These are phyloP conservation scores for Moelleriella libera DNA, from an alignment of 2,329 filamentous ascomycete species.

Conservation along the genomic window DNA sequence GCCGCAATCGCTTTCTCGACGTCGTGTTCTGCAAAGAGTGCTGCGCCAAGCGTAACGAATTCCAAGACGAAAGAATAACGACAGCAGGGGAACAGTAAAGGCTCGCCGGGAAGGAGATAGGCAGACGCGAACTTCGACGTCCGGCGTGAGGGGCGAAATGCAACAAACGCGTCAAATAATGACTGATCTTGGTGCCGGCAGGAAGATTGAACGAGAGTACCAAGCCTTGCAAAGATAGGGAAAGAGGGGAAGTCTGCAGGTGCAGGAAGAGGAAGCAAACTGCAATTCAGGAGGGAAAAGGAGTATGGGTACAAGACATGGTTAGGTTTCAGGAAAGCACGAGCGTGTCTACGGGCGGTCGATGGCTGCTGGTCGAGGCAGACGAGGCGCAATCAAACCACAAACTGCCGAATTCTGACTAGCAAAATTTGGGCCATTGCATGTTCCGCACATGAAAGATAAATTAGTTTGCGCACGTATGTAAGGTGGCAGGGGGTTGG, in stretches of 20 bases:
- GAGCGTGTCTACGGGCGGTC: not conserved
- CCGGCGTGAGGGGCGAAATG: not conserved
- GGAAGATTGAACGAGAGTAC: not conserved
- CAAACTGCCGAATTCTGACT: not conserved
- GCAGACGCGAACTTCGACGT: too few species aligned
- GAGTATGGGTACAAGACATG: not conserved
- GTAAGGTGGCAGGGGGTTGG: not conserved
- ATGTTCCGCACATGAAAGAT: not conserved
- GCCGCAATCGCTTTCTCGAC: not conserved
- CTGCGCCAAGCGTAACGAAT: not conserved
- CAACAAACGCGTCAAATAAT: not conserved
- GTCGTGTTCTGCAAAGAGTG: not conserved
- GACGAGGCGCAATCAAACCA: not conserved
- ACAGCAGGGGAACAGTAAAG: not conserved
- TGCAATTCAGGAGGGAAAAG: not conserved
- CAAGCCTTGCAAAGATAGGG: not conserved
- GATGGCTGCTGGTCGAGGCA: not conserved
- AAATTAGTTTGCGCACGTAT: not conserved
- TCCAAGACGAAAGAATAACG: not conserved
- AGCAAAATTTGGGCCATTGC: not conserved
- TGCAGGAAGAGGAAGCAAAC: not conserved
- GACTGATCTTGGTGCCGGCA: not conserved
- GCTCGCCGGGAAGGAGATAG: too few species aligned
- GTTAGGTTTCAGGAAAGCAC: not conserved
- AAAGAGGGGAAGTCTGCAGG: not conserved